These are phyloP conservation scores for Lentinula novae-zelandiae DNA, from an alignment of 1,284 basidiomycete species.

Conservation along the genomic window DNA sequence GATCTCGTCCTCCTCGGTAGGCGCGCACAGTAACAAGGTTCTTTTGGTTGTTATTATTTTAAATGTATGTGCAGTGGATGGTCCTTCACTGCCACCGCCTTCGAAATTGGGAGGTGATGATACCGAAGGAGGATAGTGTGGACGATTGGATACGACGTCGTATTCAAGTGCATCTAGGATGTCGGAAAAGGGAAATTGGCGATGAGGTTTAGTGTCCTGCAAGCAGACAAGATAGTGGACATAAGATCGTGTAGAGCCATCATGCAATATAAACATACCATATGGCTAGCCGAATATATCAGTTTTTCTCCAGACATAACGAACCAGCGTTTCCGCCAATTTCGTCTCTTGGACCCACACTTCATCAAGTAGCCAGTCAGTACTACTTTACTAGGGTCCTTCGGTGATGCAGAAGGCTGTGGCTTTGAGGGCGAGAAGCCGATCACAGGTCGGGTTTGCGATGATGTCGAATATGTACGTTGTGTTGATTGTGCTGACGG, in stretches of 20 bases:
- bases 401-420: constrained; percentile 25
- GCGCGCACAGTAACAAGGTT: constrained; percentile 87
- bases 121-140: constrained; percentile 32
- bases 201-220: constrained; percentile 85
- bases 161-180: constrained; percentile 95
- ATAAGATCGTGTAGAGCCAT: not conserved
- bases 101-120: constrained; percentile 30
- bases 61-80: constrained; percentile 64
- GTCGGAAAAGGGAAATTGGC: constrained; percentile 79
- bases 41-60: constrained; percentile 96
- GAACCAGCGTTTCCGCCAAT: constrained; percentile 96
- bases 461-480: constrained; percentile 34
- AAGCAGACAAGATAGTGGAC: constrained; percentile 9
- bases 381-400: constrained; percentile 71
- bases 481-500: constrained; percentile 27
- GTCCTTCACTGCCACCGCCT: constrained; percentile 40
- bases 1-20: constrained; percentile 97
- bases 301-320: constrained; percentile 79
- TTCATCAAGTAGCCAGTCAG: constrained; percentile 95
- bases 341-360: constrained; percentile 88
- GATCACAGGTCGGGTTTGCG: constrained; percentile 35
- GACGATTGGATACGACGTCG: constrained; percentile 49
- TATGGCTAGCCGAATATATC: constrained; percentile 84
- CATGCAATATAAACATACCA: constrained; percentile 50
- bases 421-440: constrained; percentile 38